Base-by-base conservation (phyloP, 352 stramenopile genomes). In the Globisporangium radiosum region DNA sequence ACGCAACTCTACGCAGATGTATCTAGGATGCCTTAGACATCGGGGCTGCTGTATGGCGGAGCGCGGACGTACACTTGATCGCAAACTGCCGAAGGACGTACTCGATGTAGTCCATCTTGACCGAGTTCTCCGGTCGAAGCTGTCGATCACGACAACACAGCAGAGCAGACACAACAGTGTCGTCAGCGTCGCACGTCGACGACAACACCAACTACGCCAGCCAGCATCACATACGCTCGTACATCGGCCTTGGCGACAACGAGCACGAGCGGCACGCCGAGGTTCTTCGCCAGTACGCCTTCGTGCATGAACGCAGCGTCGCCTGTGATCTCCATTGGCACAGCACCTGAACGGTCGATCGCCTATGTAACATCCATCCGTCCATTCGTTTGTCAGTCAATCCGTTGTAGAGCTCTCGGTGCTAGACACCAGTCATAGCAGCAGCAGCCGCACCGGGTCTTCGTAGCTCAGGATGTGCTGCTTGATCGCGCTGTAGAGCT, bases 81-180 rank as follows among this genome's bases (percentile, higher is more conserved):
- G 80, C 81, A 56, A 88, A 87, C 49, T 90, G 80, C 44, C 85
- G 85, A 40, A 94, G 69, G 5, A 73, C 82, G 56, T 81, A 92
- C 68, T 94, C 80, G 45, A 92, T 80, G 64, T 87, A 94, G 63
- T 94, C 85, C 75, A 91, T 88, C 62, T 92, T 90, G 17, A 90
- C 64, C 6, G 85, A 91, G 66, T 89, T 90, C 53, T 94, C 85
- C 7, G 75, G 75, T 37, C 80, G 76, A 52, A 88, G 57, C 81
- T 88, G 61, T 6, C 62, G 38, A 33, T 38, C 37, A 37, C 6
- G 15, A 56, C 51, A 47, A 4, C 6, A 15, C 17, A 53, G 9
- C 5, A 56, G 36, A 53, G 9, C 5, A 56, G 36, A 44, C 10
- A 14, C 6, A 33, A 13, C n/a, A 38, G 47, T 5, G 2, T 15